A percentile compares a stretch with the other conserved stretches of the same genome.
Evolutionary conservation across 2,329 filamentous ascomycete genomes (phyloP).

Genomic region (Scedosporium dehoogii): DNA sequence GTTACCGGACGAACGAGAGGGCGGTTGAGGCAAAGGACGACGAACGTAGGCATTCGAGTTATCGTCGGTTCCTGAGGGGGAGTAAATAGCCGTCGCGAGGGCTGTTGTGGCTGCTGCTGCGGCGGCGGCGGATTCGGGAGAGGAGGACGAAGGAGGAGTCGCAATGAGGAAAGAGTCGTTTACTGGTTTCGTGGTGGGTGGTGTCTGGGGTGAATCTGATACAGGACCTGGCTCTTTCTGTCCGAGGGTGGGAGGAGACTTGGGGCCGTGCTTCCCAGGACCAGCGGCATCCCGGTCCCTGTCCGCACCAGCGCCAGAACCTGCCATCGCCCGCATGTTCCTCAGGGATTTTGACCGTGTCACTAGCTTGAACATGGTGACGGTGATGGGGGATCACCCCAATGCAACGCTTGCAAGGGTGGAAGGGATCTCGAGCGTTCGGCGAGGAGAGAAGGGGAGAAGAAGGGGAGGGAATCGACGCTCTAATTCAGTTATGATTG

Average conservation of each 20-base stretch:
- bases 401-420: background rate
- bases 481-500: background rate
- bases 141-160: conserved; percentile 13
- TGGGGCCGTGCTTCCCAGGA: conserved; percentile 14
- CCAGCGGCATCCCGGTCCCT: background rate
- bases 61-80: conserved; percentile 17
- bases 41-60: conserved; percentile 12
- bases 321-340: conserved; percentile 12
- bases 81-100: conserved; percentile 10
- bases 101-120: conserved; percentile 8
- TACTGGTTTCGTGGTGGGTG: conserved; percentile 10
- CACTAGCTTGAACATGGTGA: conserved; percentile 22
- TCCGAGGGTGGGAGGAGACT: conserved; percentile 11
- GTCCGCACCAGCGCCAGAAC: background rate
- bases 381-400: background rate
- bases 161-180: conserved; percentile 10
- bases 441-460: background rate
- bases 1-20: conserved; percentile 9
- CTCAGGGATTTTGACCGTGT: conserved; percentile 21
- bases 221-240: conserved; percentile 19
- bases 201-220: conserved; percentile 20
- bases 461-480: background rate
- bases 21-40: conserved; percentile 14
- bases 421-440: background rate
- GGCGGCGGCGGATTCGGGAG: conserved; percentile 22